These are phyloP conservation scores for Halenospora varia DNA, from an alignment of 495 filamentous ascomycete genomes.

Conservation along the genomic window DNA sequence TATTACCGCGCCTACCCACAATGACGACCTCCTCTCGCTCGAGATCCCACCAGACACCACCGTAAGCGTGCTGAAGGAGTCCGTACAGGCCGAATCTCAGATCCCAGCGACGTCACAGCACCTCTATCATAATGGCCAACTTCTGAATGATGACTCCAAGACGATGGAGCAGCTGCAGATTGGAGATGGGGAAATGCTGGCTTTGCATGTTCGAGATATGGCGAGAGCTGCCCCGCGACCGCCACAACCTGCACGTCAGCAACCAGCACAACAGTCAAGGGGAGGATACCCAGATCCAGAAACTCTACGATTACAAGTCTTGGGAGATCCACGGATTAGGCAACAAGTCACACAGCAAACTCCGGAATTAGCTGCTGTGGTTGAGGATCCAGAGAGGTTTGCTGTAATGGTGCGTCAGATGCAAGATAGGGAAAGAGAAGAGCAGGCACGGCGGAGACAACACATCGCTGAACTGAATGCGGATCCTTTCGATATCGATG, in stretches of 20 bases:
- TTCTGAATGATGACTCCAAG: slow-evolving; percentile 70
- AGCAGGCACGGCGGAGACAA: slow-evolving; percentile 70
- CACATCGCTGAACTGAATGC: slow-evolving; percentile 74
- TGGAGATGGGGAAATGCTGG: slow-evolving; percentile 88
- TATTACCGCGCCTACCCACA: slow-evolving; percentile 65
- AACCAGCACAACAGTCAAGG: slow-evolving; percentile 34
- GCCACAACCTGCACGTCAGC: slow-evolving; percentile 21
- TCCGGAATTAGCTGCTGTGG: slow-evolving; percentile 69
- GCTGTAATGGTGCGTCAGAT: slow-evolving; percentile 61
- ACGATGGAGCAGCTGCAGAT: slow-evolving; percentile 81
- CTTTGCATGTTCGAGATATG: slow-evolving; percentile 67
- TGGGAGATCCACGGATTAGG: slow-evolving; percentile 71
- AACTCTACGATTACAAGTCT: slow-evolving; percentile 71
- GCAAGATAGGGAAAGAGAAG: slow-evolving; percentile 62
- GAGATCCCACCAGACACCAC: slow-evolving; percentile 83
- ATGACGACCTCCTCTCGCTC: slow-evolving; percentile 77
- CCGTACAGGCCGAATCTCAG: slow-evolving; percentile 57
- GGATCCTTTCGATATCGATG: slow-evolving; percentile 87
- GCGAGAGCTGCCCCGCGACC: slow-evolving; percentile 24
- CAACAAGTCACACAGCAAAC: slow-evolving; percentile 62
- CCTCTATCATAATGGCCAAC: slow-evolving; percentile 85
- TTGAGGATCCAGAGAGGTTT: slow-evolving; percentile 78
- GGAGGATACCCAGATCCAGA: slow-evolving; percentile 63
- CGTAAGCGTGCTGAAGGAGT: slow-evolving; percentile 80
- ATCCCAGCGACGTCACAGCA: slow-evolving; percentile 56